Evolutionary conservation across 164 flowering plant genomes (phyloP).

Genomic region (Umbellularia californica): DNA sequence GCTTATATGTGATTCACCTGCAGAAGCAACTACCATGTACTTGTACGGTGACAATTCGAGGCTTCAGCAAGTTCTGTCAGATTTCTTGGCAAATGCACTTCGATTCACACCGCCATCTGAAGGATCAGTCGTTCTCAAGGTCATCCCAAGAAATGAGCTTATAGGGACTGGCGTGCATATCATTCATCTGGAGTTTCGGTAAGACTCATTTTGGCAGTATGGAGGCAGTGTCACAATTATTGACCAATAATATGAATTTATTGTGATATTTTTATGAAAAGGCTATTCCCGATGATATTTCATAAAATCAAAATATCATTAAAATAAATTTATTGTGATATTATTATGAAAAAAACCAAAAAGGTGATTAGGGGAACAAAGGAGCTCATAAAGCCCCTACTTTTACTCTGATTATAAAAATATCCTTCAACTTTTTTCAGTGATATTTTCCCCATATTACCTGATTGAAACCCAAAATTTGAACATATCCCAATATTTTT

Average conservation of each 20-base stretch:
- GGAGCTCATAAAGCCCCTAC: no score
- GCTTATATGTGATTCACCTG: conserved; percentile 44
- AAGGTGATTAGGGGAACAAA: no score
- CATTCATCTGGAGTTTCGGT: conserved; percentile 80
- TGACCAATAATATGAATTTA: not conserved
- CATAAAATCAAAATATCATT: no score
- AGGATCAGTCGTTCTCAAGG: conserved; percentile 46
- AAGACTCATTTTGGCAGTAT: conserved; percentile 6
- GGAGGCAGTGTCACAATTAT: not conserved
- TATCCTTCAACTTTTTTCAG: no score
- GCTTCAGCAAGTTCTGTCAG: conserved; percentile 80
- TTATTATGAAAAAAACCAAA: no score
- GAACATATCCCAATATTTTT: no score
- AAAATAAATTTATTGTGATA: no score
- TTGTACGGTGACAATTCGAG: conserved; percentile 73
- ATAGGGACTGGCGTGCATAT: conserved; percentile 60
- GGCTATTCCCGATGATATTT: no score
- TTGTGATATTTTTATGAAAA: not conserved
- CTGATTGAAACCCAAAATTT: no score
- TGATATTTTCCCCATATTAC: no score
- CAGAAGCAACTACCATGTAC: conserved; percentile 47
- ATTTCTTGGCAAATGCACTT: conserved; percentile 57
- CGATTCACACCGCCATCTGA: conserved; percentile 48
- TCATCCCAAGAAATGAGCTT: conserved; percentile 43
- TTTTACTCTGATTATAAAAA: no score